Evolutionary conservation across 495 filamentous ascomycete species (phyloP).

Genomic region (Trichocladium antarcticum): DNA sequence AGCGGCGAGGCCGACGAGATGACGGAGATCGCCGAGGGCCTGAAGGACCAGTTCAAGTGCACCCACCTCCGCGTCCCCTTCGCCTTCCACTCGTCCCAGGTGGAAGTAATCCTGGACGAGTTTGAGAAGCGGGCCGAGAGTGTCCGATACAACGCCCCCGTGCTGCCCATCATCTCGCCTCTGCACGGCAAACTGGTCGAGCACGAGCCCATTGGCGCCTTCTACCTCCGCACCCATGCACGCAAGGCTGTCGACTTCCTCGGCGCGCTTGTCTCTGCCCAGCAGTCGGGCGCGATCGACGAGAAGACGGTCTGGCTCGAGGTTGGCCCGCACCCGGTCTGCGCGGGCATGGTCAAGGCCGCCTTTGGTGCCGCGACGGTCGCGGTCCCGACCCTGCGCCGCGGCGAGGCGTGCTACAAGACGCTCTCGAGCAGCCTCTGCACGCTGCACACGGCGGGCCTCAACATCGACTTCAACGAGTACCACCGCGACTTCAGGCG

Average conservation of each 20-base stretch:
- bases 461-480: constrained; percentile 66
- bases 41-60: constrained; percentile 50
- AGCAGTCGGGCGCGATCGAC: constrained; percentile 37
- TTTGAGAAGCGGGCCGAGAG: constrained; percentile 49
- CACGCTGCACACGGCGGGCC: constrained; percentile 51
- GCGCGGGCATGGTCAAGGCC: constrained; percentile 56
- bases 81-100: constrained; percentile 72
- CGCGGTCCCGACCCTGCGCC: constrained; percentile 46
- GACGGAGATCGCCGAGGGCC: constrained; percentile 45
- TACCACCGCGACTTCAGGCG: constrained; percentile 60
- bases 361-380: constrained; percentile 47
- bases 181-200: constrained; percentile 52
- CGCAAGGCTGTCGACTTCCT: constrained; percentile 67
- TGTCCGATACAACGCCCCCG: constrained; percentile 49
- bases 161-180: constrained; percentile 63
- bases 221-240: constrained; percentile 56
- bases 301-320: constrained; percentile 53
- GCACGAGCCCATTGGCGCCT: constrained; percentile 41
- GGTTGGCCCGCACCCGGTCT: constrained; percentile 60
- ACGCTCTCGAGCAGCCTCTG: constrained; percentile 49
- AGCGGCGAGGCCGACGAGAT: constrained; percentile 45
- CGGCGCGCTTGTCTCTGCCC: constrained; percentile 47
- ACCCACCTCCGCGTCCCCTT: constrained; percentile 62
- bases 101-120: constrained; percentile 60
- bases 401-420: constrained; percentile 51